Evolutionary conservation across 148 eudicot genomes (phyloP).

Genomic region (Nepenthes gracilis): DNA sequence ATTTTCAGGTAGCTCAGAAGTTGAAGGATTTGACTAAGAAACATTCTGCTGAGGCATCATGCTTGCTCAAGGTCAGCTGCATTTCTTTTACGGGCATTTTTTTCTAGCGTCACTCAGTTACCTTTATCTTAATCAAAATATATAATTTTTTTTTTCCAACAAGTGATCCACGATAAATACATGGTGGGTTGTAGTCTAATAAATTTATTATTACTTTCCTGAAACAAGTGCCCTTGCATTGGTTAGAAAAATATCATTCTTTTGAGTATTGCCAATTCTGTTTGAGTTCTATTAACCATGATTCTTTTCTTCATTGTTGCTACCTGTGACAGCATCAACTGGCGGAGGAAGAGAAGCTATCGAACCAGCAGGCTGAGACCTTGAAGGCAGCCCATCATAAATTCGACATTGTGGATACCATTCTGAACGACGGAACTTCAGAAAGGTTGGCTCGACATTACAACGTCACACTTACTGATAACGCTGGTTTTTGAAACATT

Average conservation of each 20-base stretch:
- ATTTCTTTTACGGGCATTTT: not conserved
- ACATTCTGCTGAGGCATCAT: slow-evolving; percentile 44
- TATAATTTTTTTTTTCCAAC: not conserved
- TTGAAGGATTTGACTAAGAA: slow-evolving; percentile 32
- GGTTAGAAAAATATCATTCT: not conserved
- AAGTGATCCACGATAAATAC: too few relatives aligned
- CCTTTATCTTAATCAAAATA: not conserved
- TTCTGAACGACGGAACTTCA: slow-evolving; percentile 20
- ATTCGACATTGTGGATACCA: slow-evolving; percentile 32
- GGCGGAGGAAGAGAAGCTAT: slow-evolving; percentile 53
- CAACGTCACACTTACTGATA: slow-evolving; percentile 15
- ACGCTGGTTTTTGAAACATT: not conserved
- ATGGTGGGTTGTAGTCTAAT: too few relatives aligned
- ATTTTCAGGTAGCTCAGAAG: slow-evolving; percentile 46
- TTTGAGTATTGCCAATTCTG: not conserved
- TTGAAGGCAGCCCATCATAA: slow-evolving; percentile 38
- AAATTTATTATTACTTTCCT: too few relatives aligned
- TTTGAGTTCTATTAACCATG: not conserved
- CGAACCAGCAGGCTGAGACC: slow-evolving; percentile 33
- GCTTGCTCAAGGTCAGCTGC: slow-evolving; percentile 36
- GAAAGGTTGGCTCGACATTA: slow-evolving; percentile 25
- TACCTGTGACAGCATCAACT: slow-evolving; percentile 24
- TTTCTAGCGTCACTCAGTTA: not conserved
- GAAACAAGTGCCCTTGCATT: too few relatives aligned
- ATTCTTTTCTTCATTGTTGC: not conserved